A percentile compares a stretch with the other conserved stretches of the same genome.
Evolutionary conservation across 108 stramenopile genomes (phyloP).

Genomic region (Discostella pseudostelligera): DNA sequence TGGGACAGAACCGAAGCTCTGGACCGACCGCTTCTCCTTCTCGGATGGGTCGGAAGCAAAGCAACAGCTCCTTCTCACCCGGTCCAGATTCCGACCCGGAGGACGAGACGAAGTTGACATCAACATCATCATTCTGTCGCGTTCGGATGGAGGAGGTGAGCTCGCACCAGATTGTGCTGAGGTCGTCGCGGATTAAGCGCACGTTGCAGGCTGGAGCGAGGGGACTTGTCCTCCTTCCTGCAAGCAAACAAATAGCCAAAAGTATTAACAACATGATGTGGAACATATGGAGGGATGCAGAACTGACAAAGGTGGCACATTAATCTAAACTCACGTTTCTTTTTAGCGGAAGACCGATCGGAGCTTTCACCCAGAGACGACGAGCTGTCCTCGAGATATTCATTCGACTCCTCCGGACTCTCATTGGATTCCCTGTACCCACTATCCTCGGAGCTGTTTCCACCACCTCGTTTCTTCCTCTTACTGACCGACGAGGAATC

Average conservation of each 20-base stretch:
- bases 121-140: slow-evolving; percentile 48
- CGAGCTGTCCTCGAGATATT: slow-evolving; percentile 24
- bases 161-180: slow-evolving; percentile 86
- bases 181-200: slow-evolving; percentile 72
- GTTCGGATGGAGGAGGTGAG: slow-evolving; percentile 79
- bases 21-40: slow-evolving; percentile 69
- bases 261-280: background rate
- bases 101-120: slow-evolving; percentile 18
- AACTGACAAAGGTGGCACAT: background rate
- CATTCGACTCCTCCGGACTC: slow-evolving; percentile 56
- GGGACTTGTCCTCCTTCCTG: slow-evolving; percentile 49
- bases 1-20: slow-evolving; percentile 51
- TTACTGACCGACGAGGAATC: slow-evolving; percentile 57
- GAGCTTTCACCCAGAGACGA: slow-evolving; percentile 10
- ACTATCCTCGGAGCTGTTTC: slow-evolving; percentile 70
- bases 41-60: slow-evolving; percentile 78
- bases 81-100: slow-evolving; percentile 16
- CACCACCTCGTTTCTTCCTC: slow-evolving; percentile 23
- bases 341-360: slow-evolving; percentile 25
- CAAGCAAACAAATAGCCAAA: slow-evolving; percentile 3
- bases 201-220: slow-evolving; percentile 73
- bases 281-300: slow-evolving; percentile 6
- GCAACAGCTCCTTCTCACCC: slow-evolving; percentile 59
- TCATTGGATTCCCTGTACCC: slow-evolving; percentile 82
- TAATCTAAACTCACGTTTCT: slow-evolving; percentile 46